A percentile compares a stretch with the other conserved stretches of the same genome.
Evolutionary conservation across 2,329 filamentous ascomycete genomes (phyloP).

Genomic region (Aspergillus sojae): DNA sequence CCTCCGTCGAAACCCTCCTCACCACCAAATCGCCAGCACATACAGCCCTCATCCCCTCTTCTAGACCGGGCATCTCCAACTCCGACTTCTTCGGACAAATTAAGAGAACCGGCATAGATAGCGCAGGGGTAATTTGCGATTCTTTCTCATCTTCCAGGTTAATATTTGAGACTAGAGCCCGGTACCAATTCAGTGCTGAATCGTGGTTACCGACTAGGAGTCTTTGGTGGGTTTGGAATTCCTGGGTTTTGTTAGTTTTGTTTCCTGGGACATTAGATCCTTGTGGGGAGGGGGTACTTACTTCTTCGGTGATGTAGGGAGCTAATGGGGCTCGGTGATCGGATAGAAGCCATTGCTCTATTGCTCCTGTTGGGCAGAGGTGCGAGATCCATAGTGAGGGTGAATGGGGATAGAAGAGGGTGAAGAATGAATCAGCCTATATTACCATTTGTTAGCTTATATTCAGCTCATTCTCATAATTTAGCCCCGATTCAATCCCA

Average conservation of each 20-base stretch:
- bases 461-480: background rate
- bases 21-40: slow-evolving; percentile 20
- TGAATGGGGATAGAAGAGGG: slow-evolving; percentile 27
- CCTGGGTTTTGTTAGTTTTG: slow-evolving; percentile 13
- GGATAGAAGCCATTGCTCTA: slow-evolving; percentile 25
- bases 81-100: slow-evolving; percentile 17
- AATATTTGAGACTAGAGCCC: slow-evolving; percentile 21
- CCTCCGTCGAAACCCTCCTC: slow-evolving; percentile 17
- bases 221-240: slow-evolving; percentile 21
- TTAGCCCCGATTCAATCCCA: too few species aligned
- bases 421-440: slow-evolving; percentile 27
- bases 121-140: slow-evolving; percentile 14
- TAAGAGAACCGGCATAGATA: slow-evolving; percentile 25
- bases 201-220: slow-evolving; percentile 24
- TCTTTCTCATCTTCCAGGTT: slow-evolving; percentile 18
- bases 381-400: slow-evolving; percentile 22
- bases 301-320: slow-evolving; percentile 23
- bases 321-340: slow-evolving; percentile 20
- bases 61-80: slow-evolving; percentile 15
- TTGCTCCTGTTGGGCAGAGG: slow-evolving; percentile 23
- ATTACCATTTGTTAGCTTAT: background rate
- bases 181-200: slow-evolving; percentile 30
- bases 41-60: slow-evolving; percentile 18
- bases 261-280: background rate
- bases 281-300: slow-evolving; percentile 5